Conservation (phyloP, 2,329 filamentous ascomycete species). For the Ilyonectria robusta region DNA sequence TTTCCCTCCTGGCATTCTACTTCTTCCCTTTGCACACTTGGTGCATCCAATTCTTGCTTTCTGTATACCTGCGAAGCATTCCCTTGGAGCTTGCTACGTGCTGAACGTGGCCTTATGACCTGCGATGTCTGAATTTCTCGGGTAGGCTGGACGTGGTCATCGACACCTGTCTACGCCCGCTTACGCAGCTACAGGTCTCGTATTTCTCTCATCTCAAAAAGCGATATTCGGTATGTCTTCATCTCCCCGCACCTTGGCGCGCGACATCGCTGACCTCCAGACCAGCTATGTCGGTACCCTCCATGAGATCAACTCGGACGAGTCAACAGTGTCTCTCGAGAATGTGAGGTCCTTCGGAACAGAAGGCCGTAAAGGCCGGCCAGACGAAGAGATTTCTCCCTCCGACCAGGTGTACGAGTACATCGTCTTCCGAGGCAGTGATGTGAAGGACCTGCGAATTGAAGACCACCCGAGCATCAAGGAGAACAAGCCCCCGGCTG, state of each 20-base stretch:
- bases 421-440: constrained; percentile 97
- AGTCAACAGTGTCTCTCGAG: constrained; percentile 95
- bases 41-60: constrained; percentile 39
- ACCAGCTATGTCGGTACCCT: constrained; percentile 93
- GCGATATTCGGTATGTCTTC: constrained; percentile 87
- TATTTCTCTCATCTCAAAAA: constrained; percentile 97
- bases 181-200: constrained; percentile 75
- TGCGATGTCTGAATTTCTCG: constrained; percentile 73
- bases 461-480: constrained; percentile 84
- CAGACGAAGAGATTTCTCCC: constrained; percentile 85
- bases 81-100: constrained; percentile 54
- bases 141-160: constrained; percentile 59
- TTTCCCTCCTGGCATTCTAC: constrained; percentile 34
- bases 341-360: constrained; percentile 96
- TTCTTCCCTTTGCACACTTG: constrained; percentile 33
- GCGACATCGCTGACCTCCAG: constrained; percentile 51
- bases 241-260: constrained; percentile 21
- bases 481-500: constrained; percentile 80
- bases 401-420: constrained; percentile 96
- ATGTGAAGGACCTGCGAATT: constrained; percentile 97
- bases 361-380: constrained; percentile 86
- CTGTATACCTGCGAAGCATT: constrained; percentile 41
- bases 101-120: constrained; percentile 56
- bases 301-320: constrained; percentile 98
- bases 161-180: constrained; percentile 49